These are phyloP conservation scores for Elsinoe ampelina DNA, from an alignment of 2,329 filamentous ascomycete species.

Conservation along the genomic window DNA sequence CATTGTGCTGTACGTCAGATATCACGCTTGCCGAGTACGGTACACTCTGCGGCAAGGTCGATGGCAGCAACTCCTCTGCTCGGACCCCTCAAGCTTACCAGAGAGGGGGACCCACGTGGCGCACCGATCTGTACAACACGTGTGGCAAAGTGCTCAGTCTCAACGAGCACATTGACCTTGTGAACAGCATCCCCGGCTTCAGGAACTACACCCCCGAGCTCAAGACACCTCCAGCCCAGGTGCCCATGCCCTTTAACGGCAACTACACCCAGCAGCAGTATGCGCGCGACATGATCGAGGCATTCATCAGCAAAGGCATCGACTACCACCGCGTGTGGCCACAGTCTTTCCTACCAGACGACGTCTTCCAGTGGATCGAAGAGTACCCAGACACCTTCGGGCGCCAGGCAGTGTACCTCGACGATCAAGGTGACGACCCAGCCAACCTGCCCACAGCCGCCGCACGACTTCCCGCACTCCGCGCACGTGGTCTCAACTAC, in stretches of 20 bases:
- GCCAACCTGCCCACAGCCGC: conserved; percentile 39
- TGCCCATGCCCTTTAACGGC: conserved; percentile 60
- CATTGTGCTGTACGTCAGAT: conserved; percentile 63
- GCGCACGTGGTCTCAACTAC: conserved; percentile 50
- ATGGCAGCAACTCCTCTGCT: conserved; percentile 30
- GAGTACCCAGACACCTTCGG: conserved; percentile 50
- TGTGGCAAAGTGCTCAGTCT: conserved; percentile 55
- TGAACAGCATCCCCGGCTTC: conserved; percentile 37
- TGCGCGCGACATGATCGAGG: conserved; percentile 55
- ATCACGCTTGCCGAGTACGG: conserved; percentile 60
- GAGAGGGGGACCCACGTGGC: conserved; percentile 48
- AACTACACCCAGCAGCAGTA: conserved; percentile 56
- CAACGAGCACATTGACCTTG: conserved; percentile 52
- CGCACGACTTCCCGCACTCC: conserved; percentile 47
- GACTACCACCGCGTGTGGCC: conserved; percentile 47
- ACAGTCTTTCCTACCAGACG: conserved; percentile 51
- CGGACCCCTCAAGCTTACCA: conserved; percentile 5
- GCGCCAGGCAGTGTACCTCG: conserved; percentile 55
- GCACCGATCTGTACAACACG: conserved; percentile 56
- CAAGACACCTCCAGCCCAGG: conserved; percentile 48
- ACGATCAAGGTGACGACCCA: conserved; percentile 44
- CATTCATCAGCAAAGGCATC: conserved; percentile 47
- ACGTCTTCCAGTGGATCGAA: conserved; percentile 56
- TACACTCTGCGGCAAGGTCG: conserved; percentile 62
- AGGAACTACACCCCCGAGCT: conserved; percentile 58